Percentiles rank a stretch among this genome's conserved stretches.
Conservation (phyloP, 129 eudicot species). For the Centaurea solstitialis region DNA sequence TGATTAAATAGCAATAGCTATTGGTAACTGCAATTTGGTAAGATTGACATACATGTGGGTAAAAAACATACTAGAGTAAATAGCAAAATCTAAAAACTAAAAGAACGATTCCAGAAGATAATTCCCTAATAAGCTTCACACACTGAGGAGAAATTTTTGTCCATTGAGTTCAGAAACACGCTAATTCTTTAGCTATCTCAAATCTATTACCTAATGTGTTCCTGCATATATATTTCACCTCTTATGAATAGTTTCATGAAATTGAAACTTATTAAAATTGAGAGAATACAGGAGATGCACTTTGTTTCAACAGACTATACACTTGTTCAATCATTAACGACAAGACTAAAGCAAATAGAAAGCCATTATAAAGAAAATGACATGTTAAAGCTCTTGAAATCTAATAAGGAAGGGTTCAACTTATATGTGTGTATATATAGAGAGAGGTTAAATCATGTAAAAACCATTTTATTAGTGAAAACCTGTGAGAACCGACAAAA, state of each 20-base stretch:
- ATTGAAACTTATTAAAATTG: neutral
- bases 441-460: too few species aligned
- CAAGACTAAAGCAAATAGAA: neutral
- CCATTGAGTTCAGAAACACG: neutral
- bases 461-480: too few species aligned
- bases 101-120: neutral
- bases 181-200: neutral
- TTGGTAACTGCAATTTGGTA: neutral
- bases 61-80: neutral
- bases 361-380: neutral
- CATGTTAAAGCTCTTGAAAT: constrained; percentile 6
- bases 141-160: neutral
- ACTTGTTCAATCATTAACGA: neutral
- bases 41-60: neutral
- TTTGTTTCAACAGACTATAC: neutral
- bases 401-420: neutral
- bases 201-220: neutral
- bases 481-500: too few species aligned
- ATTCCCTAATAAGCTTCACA: neutral
- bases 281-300: neutral
- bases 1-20: neutral
- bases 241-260: neutral
- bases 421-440: neutral
- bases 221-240: neutral
- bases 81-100: neutral